These are phyloP conservation scores for Ophiostoma triangulosporum DNA, from an alignment of 2,329 filamentous ascomycete species.

Conservation along the genomic window DNA sequence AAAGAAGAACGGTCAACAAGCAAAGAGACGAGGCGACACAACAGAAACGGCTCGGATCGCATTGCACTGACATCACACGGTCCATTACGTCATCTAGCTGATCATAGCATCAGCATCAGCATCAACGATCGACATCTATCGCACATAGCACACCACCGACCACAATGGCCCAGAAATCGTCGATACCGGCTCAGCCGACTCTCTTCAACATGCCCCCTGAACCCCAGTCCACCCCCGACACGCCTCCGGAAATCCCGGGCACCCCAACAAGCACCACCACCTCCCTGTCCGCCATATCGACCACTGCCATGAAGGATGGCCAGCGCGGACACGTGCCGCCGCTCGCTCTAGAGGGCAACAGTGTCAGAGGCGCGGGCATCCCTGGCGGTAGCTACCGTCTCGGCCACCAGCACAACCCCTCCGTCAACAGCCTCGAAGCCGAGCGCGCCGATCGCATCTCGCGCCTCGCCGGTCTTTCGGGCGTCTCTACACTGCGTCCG, in stretches of 20 bases:
- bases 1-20: too few species aligned
- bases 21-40: too few species aligned
- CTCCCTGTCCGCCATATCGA: slow-evolving; percentile 84
- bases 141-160: too few species aligned
- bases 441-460: slow-evolving; percentile 93
- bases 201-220: neutral
- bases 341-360: neutral
- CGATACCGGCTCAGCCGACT: neutral
- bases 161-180: neutral
- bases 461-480: slow-evolving; percentile 80
- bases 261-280: slow-evolving; percentile 89
- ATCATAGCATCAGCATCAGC: too few species aligned
- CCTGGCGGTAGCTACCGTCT: slow-evolving; percentile 25
- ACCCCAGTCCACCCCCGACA: slow-evolving; percentile 58
- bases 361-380: slow-evolving; percentile 27
- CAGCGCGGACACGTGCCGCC: slow-evolving; percentile 47
- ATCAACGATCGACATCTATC: too few species aligned
- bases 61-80: too few species aligned
- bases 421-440: slow-evolving; percentile 67
- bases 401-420: slow-evolving; percentile 45
- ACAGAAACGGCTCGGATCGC: too few species aligned
- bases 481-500: slow-evolving; percentile 59
- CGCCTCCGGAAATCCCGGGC: slow-evolving; percentile 83
- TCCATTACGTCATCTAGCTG: too few species aligned
- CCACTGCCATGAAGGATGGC: slow-evolving; percentile 91